Evolutionary conservation across 2,329 filamentous ascomycete genomes (phyloP).

Genomic region (Xylaria sp.): DNA sequence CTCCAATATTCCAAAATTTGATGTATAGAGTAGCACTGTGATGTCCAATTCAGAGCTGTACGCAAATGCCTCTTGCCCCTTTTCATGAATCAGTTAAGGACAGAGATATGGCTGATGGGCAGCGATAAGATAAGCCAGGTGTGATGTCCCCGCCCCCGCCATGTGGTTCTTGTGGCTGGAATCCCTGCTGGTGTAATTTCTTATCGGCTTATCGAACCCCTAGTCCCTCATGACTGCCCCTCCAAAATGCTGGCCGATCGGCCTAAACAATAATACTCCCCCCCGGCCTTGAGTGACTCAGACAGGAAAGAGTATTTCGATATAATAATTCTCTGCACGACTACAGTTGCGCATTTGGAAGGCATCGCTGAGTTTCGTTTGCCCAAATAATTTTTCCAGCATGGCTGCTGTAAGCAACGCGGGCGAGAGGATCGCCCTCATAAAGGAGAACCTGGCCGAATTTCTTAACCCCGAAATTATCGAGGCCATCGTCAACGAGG

Average conservation of each 20-base stretch:
- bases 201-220: constrained; percentile 21
- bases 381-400: too few species aligned
- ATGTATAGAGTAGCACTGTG: neutral
- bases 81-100: too few species aligned
- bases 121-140: neutral
- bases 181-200: neutral
- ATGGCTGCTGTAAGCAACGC: constrained; percentile 51
- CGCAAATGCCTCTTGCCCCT: too few species aligned
- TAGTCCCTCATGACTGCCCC: constrained; percentile 9
- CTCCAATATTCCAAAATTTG: neutral
- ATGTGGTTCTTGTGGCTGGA: neutral
- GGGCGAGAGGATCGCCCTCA: constrained; percentile 77
- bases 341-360: neutral
- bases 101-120: too few species aligned
- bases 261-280: neutral
- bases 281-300: constrained; percentile 7
- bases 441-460: constrained; percentile 84
- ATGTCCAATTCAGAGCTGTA: too few species aligned
- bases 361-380: neutral
- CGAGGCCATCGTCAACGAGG: constrained; percentile 75
- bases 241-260: constrained; percentile 21
- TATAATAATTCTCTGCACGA: neutral
- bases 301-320: neutral
- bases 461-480: constrained; percentile 87
- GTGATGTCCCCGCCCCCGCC: too few species aligned